A percentile compares a stretch with the other conserved stretches of the same genome.
These are phyloP conservation scores for Puccinia triticina DNA, from an alignment of 1,284 basidiomycete genomes.

Conservation along the genomic window DNA sequence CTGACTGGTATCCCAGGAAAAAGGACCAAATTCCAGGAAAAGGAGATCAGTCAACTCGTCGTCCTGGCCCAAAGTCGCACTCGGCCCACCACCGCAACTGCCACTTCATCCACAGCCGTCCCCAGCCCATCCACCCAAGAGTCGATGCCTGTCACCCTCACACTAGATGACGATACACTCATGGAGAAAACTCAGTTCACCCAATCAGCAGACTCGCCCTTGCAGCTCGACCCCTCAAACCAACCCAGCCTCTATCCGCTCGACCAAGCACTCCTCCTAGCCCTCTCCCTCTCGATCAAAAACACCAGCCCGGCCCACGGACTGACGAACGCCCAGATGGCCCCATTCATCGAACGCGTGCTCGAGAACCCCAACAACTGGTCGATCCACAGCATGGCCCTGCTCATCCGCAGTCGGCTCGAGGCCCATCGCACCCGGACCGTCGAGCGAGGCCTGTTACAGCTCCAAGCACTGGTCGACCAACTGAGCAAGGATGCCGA, in stretches of 20 bases:
- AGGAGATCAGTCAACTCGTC: conserved; percentile 83
- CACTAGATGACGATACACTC: conserved; percentile 84
- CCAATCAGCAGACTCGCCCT: conserved; percentile 14
- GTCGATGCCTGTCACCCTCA: conserved; percentile 72
- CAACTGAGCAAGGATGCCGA: conserved; percentile 70
- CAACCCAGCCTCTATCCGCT: conserved; percentile 73
- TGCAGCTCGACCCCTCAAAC: conserved; percentile 28
- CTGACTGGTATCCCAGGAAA: conserved; percentile 91
- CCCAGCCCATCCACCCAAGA: conserved; percentile 52
- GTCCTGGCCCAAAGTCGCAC: conserved; percentile 80
- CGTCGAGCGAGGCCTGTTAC: conserved; percentile 82
- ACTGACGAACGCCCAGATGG: conserved; percentile 84
- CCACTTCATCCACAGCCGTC: background rate
- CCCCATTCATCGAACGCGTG: conserved; percentile 82
- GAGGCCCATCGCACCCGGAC: conserved; percentile 84
- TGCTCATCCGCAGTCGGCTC: conserved; percentile 83
- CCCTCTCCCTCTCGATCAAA: conserved; percentile 83
- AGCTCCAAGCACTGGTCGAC: conserved; percentile 88
- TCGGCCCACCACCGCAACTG: background rate
- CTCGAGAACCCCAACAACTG: conserved; percentile 82
- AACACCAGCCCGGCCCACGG: conserved; percentile 80
- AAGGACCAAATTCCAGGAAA: conserved; percentile 89
- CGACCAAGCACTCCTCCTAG: conserved; percentile 85
- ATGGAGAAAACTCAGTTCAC: conserved; percentile 93
- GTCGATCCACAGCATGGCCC: conserved; percentile 91